A percentile compares a stretch with the other conserved stretches of the same genome.
Evolutionary conservation across 805 yeast species (phyloP).

Genomic region (Spathaspora sp.): DNA sequence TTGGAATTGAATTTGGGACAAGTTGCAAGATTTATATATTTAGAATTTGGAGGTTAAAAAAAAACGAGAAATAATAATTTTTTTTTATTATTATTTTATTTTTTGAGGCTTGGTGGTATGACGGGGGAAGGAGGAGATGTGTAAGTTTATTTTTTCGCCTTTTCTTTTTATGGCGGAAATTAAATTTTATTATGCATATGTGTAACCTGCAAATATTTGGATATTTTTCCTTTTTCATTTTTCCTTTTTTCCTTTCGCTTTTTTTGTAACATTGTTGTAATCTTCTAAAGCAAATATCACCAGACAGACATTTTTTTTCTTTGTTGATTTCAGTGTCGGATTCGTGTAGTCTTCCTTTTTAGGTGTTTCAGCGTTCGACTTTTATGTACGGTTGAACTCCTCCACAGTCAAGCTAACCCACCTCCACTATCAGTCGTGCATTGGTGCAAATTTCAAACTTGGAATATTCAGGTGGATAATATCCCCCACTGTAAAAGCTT

Average conservation of each 20-base stretch:
- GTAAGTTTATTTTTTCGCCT: neutral
- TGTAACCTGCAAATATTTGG: neutral
- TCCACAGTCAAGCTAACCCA: too few relatives aligned
- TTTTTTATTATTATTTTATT: neutral
- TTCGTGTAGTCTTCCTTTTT: neutral
- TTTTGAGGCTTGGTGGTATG: neutral
- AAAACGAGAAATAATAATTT: neutral
- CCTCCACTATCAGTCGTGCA: neutral
- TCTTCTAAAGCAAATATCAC: neutral
- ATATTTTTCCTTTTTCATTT: neutral
- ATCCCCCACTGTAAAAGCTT: neutral
- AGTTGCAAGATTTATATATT: constrained; percentile 5
- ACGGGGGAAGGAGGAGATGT: neutral
- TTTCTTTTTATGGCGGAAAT: neutral
- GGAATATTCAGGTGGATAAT: neutral
- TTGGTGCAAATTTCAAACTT: neutral
- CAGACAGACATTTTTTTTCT: neutral
- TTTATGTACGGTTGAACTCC: neutral
- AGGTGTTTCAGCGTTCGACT: neutral
- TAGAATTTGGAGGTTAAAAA: neutral
- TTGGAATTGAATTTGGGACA: neutral
- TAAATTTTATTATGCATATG: neutral
- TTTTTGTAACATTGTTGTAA: neutral
- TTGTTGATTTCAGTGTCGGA: neutral
- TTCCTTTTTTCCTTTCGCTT: neutral